Conservation (phyloP, 352 stramenopile species). For the Pythium monospermum region DNA sequence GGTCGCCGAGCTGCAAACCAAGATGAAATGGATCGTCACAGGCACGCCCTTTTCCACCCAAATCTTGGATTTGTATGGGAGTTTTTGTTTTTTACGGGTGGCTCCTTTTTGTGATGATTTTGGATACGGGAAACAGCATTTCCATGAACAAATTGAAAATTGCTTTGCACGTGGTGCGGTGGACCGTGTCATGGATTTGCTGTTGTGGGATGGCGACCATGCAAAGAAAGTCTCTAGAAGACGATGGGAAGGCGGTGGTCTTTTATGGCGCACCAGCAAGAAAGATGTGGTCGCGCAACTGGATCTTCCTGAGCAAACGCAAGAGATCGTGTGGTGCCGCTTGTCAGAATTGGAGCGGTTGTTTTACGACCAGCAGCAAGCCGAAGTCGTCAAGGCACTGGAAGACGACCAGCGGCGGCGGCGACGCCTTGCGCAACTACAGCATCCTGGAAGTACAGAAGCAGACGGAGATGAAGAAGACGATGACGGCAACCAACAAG, state of each 20-base stretch:
- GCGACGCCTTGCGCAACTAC: slow-evolving; percentile 26
- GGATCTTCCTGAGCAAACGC: slow-evolving; percentile 45
- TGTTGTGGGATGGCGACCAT: slow-evolving; percentile 25
- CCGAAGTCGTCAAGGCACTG: slow-evolving; percentile 35
- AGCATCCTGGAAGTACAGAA: slow-evolving; percentile 6
- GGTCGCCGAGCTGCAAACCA: slow-evolving; percentile 54
- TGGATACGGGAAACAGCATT: slow-evolving; percentile 22
- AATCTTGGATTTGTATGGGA: slow-evolving; percentile 83
- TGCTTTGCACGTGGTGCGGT: slow-evolving; percentile 34
- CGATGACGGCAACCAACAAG: slow-evolving; percentile 26
- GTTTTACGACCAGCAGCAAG: slow-evolving; percentile 73
- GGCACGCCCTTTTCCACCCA: slow-evolving; percentile 86
- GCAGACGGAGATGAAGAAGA: slow-evolving; percentile 12
- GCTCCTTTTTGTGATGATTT: slow-evolving; percentile 34
- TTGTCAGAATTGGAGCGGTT: slow-evolving; percentile 75
- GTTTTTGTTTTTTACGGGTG: slow-evolving; percentile 68
- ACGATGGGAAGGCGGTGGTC: slow-evolving; percentile 20
- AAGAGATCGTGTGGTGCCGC: slow-evolving; percentile 52
- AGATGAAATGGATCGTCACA: slow-evolving; percentile 84
- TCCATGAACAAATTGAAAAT: slow-evolving; percentile 31
- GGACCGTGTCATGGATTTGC: slow-evolving; percentile 41
- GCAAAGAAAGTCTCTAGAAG: too few species aligned
- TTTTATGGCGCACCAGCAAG: slow-evolving; percentile 82
- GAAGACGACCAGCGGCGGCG: slow-evolving; percentile 30
- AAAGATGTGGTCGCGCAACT: slow-evolving; percentile 66